Conservation (phyloP, 495 filamentous ascomycete species). For the Penicillium soppii region DNA sequence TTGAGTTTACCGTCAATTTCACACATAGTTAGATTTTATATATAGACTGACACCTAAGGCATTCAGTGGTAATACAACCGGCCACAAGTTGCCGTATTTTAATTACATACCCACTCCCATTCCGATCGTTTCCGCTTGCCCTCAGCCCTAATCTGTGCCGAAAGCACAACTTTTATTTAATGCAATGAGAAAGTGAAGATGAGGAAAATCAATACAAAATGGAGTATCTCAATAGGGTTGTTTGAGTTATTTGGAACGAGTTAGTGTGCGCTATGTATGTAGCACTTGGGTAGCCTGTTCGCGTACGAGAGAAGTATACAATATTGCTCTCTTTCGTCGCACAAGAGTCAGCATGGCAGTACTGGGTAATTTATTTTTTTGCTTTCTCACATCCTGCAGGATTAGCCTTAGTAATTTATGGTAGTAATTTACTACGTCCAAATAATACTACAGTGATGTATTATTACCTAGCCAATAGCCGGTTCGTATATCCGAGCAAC, state of each 20-base stretch:
- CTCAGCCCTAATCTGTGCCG: conserved; percentile 33
- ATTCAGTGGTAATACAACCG: conserved; percentile 2
- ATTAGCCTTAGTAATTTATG: not conserved
- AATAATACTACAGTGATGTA: not conserved
- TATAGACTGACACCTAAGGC: not conserved
- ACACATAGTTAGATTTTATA: not conserved
- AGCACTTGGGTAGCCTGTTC: not conserved
- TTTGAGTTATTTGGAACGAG: not conserved
- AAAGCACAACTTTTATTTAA: conserved; percentile 7
- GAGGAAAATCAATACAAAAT: not conserved
- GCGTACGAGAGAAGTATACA: not conserved
- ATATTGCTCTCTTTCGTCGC: conserved; percentile 20
- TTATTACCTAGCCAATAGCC: conserved; percentile 3
- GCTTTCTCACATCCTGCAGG: not conserved
- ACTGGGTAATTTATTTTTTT: not conserved
- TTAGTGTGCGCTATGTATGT: too few species aligned
- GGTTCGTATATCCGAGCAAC: conserved; percentile 19
- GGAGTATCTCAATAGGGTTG: too few species aligned
- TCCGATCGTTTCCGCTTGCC: conserved; percentile 32
- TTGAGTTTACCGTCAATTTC: too few species aligned
- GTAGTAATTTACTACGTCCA: not conserved
- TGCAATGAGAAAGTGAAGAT: not conserved
- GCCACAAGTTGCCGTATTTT: too few species aligned
- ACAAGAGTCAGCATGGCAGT: conserved; percentile 11
- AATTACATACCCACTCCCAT: conserved; percentile 25